Base-by-base conservation (phyloP, 2,329 filamentous ascomycete species). In the Fusarium sp. region DNA sequence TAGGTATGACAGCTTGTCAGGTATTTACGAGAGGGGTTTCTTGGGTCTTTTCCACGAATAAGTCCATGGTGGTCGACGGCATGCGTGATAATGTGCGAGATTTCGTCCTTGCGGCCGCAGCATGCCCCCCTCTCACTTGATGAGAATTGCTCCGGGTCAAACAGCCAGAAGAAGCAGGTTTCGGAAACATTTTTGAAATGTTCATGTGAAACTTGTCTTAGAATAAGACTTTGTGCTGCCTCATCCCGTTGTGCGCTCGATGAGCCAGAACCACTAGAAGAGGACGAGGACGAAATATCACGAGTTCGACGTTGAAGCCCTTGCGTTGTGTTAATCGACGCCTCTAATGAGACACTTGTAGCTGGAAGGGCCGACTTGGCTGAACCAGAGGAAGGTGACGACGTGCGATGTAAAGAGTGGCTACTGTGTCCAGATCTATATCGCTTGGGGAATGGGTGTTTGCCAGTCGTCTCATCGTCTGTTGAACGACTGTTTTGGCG, bases 1-100 rank as follows among this genome's bases (percentile, higher is more conserved):
- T 68, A 54, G 13, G 10, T 50, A 5, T 28, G 48, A 28, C 72
- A 74, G 17, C 43, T 58, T 24, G 70, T 46, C 14, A 74, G 24
- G 42, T 69, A 74, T 34, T 52, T 63, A 22, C 72, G 72, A 31
- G 52, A 18, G 22, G 24, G 2, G 34, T 72, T 42, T 10, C 59
- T 58, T 9, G 61, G 52, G 40, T 74, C 68, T 9, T 1, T 51
- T 13, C 64, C 72, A 36, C 72, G 66, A 26, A 74, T 59, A 20
- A 74, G 58, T 5, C 72, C 72, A 42, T 74, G 72, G 24, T 74
- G 72, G n/a, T 69, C 58, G n/a, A 40, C 10, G 7, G 57, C 58
- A 28, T 72, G 71, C 18, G 72, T 51, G 31, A 74, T 42, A 11
- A 73, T 69, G 38, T 74, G 72, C n/a, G 69, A 69, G 20, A 73